Evolutionary conservation across 2,329 filamentous ascomycete genomes (phyloP).

Genomic region (Aspergillus sp.): DNA sequence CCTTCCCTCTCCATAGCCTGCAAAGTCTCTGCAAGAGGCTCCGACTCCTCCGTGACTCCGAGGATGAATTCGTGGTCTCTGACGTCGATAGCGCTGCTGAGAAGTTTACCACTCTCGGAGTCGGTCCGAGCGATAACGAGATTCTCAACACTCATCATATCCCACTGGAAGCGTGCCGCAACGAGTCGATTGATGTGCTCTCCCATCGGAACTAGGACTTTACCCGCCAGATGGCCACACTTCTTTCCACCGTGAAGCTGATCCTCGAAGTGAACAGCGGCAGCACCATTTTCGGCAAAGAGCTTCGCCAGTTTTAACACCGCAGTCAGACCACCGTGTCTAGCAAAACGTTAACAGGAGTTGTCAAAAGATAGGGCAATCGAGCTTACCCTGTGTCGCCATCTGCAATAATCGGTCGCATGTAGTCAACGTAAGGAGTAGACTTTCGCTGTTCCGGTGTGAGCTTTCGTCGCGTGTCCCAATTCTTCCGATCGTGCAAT

Average conservation of each 20-base stretch:
- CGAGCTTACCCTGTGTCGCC: slow-evolving; percentile 75
- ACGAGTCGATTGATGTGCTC: slow-evolving; percentile 96
- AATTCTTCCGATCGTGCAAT: slow-evolving; percentile 94
- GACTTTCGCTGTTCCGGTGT: slow-evolving; percentile 68
- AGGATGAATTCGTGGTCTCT: slow-evolving; percentile 97
- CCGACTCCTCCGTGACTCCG: slow-evolving; percentile 74
- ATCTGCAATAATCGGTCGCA: slow-evolving; percentile 93
- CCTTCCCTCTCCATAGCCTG: slow-evolving; percentile 86
- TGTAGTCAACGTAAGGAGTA: slow-evolving; percentile 85
- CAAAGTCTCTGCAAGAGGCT: slow-evolving; percentile 82
- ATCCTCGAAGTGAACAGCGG: slow-evolving; percentile 96
- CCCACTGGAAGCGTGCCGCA: slow-evolving; percentile 94
- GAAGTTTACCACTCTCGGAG: slow-evolving; percentile 86
- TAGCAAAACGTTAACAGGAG: slow-evolving; percentile 23
- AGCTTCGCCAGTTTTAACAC: slow-evolving; percentile 96
- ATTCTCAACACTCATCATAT: slow-evolving; percentile 95
- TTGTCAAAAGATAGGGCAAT: no score
- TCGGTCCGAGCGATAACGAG: slow-evolving; percentile 93
- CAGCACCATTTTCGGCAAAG: slow-evolving; percentile 95
- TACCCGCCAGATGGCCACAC: slow-evolving; percentile 93
- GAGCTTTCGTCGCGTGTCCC: slow-evolving; percentile 79
- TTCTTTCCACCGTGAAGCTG: slow-evolving; percentile 98
- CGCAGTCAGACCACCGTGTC: slow-evolving; percentile 86
- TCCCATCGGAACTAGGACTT: slow-evolving; percentile 87
- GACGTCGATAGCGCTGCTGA: slow-evolving; percentile 88